Evolutionary conservation across 2,329 filamentous ascomycete genomes (phyloP).

Genomic region (Eutypa lata): DNA sequence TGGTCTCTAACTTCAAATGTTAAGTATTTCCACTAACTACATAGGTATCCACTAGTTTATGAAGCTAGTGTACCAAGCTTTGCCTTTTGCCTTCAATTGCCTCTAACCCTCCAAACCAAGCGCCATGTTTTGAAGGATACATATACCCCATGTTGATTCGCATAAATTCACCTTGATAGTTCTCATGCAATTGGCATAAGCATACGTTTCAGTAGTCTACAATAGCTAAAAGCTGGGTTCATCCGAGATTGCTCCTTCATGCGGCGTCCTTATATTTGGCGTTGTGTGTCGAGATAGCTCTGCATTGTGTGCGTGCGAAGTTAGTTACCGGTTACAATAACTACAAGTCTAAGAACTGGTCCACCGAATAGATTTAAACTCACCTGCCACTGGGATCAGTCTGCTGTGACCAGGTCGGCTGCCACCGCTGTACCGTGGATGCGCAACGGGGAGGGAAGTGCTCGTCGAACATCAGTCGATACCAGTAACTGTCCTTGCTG

Average conservation of each 20-base stretch:
- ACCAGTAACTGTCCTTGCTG: conserved; percentile 71
- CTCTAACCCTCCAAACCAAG: not conserved
- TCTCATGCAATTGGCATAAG: not conserved
- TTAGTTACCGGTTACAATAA: not conserved
- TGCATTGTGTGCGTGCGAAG: conserved; percentile 33
- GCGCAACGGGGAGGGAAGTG: conserved; percentile 93
- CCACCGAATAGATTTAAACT: conserved; percentile 20
- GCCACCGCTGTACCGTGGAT: conserved; percentile 92
- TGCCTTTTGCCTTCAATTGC: too few relatives aligned
- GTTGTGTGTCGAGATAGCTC: conserved; percentile 73
- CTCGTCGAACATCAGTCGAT: conserved; percentile 97
- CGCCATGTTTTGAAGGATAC: not conserved
- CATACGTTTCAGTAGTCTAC: not conserved
- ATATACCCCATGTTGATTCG: not conserved
- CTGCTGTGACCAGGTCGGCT: conserved; percentile 95
- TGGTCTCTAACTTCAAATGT: too few relatives aligned
- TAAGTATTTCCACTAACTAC: not conserved
- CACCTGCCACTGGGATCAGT: conserved; percentile 90
- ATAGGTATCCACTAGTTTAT: not conserved
- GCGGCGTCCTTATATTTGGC: conserved; percentile 62
- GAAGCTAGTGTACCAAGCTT: too few relatives aligned
- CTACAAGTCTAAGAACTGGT: too few relatives aligned
- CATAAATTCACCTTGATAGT: not conserved
- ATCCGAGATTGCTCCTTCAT: conserved; percentile 22
- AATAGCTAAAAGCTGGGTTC: not conserved